Percentiles rank a stretch among this genome's conserved stretches.
phyloP scores from a whole-genome alignment of 2,329 filamentous ascomycete genomes.

The Colletotrichum cordylinicola region DNA sequence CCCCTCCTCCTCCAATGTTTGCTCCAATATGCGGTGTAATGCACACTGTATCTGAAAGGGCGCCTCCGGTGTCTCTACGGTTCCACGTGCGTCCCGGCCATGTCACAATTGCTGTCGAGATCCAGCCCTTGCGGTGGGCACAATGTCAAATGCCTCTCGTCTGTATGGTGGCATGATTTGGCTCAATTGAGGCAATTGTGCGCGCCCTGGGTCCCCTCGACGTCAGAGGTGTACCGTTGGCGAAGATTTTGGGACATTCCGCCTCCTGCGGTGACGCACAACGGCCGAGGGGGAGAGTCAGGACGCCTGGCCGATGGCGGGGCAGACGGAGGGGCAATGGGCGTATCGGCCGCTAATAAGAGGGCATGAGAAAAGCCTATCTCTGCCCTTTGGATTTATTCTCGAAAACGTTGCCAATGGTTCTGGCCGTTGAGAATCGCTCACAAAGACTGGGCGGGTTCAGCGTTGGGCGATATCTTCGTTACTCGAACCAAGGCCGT shows the following conservation, averaged over 20 bases:
- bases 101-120: neutral
- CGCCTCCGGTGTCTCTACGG: neutral
- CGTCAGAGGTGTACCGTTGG: neutral
- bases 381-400: neutral
- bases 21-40: neutral
- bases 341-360: neutral
- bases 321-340: slow-evolving; percentile 4
- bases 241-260: neutral
- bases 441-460: rapidly evolving
- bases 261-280: neutral
- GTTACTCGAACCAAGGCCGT: neutral
- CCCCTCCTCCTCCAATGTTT: neutral
- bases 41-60: neutral
- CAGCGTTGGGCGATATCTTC: neutral
- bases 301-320: slow-evolving; percentile 8
- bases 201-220: neutral
- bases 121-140: neutral
- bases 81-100: neutral
- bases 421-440: neutral
- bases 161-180: neutral
- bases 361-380: neutral
- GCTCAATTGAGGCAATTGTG: neutral
- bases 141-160: neutral
- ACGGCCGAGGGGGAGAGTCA: neutral
- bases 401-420: neutral